Base-by-base conservation (phyloP, 495 filamentous ascomycete genomes). In the Trichocladium uniseriatum region DNA sequence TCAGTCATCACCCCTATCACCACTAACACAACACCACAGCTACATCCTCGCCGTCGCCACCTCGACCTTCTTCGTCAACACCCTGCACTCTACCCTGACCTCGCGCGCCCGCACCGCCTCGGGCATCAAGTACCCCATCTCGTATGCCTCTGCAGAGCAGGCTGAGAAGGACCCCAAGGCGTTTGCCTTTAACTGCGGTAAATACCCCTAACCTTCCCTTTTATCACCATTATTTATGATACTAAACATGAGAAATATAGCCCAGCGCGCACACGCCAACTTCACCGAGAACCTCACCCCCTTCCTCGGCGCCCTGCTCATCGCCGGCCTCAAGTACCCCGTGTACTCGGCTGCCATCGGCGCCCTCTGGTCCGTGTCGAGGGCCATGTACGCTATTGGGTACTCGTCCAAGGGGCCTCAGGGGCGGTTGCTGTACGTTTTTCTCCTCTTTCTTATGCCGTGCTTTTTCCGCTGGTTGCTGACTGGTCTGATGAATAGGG, bases 211-310 rank as follows among this genome's bases (percentile, higher is more conserved):
- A n/a, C n/a, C n/a, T n/a, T n/a, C n/a, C n/a, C n/a, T n/a, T n/a
- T n/a, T n/a, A n/a, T n/a, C n/a, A n/a, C n/a, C n/a, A n/a, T n/a
- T n/a, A n/a, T n/a, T n/a, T n/a, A n/a, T n/a, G n/a, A n/a, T n/a
- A n/a, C n/a, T n/a, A n/a, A n/a, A n/a, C n/a, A n/a, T n/a, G n/a
- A n/a, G n/a, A n/a, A n/a, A n/a, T n/a, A 38, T 43, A 68, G 80
- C 82, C 35, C 85, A 89, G 64, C 79, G 84, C 45, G 80, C 84
- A 5, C 85, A 89, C 69, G 59, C 66, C 52, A 86, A 87, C 67
- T 87, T 77, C 65, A 70, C 78, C 41, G 85, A 89, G 65, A 83
- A 83, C 60, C 62, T 79, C 15, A 57, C 79, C 5, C 71, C 79
- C 22, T 72, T 81, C 68, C 61, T 86, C 29, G 71, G 68, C 35